Base-by-base conservation (phyloP, 139 green algal species). In the Dunaliella primolecta region DNA sequence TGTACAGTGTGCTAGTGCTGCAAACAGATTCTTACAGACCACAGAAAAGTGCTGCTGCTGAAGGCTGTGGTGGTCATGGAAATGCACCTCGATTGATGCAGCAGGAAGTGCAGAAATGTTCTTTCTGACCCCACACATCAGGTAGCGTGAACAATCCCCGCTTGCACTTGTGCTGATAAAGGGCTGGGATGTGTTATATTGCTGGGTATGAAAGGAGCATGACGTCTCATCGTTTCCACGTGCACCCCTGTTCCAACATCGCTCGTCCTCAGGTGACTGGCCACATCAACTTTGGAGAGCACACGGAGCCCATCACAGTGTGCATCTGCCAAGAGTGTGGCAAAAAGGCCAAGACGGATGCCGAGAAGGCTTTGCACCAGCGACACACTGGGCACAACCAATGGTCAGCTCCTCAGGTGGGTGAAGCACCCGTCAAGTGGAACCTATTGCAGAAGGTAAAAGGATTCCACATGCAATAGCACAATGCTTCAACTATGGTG, bases 221-320 rank as follows among this genome's bases (percentile, higher is more conserved):
- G 46, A 64, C 46, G 7, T 64, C 7, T 64, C 7, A 15, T 64
- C 46, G 15, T 7, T 64, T 64, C 7, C 46, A 64, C 46, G 46
- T 64, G 46, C 46, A 64, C 46, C 7, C 46, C 7, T 15, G 15
- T 15, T 74, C 25, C 2, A 34, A 55, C 33, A 78, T 27, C 11
- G 7, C 36, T 31, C 24, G 27, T 33, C 34, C 89, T 89, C 85
- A 87, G 71, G 76, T 85, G 3, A 94, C 93, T 23, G 94, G 95
- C 0, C 95, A 98, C 81, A 37, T 89, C 0, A 90, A 95, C 33
- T 98, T 98, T 86, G 89, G 92, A 76, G 95, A 98, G 82, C 91
- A 84, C n/a, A 95, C 89, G 24, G 92, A 96, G 57, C 84, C 90
- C 37, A 85, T 95, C 36, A 56, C 55, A 46, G 56, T 80, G 23